These are phyloP conservation scores for Rubia peregrina DNA, from an alignment of 305 asterid species.

Conservation along the genomic window DNA sequence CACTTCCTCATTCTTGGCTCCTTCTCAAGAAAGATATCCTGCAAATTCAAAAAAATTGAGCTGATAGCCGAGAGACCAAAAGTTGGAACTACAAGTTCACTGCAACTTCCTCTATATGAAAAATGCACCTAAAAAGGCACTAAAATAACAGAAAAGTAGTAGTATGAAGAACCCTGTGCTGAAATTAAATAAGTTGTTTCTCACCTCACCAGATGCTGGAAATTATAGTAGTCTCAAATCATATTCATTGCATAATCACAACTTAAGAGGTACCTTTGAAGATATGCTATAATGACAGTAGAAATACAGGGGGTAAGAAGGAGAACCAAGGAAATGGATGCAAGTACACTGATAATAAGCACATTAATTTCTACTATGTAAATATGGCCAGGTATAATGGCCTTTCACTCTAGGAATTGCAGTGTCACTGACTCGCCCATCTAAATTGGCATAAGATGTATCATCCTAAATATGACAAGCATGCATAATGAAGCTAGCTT, in stretches of 20 bases:
- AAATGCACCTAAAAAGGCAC: slow-evolving; percentile 1
- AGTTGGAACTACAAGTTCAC: not conserved
- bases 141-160: not conserved
- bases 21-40: slow-evolving; percentile 13
- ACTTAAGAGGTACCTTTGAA: not conserved
- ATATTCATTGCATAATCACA: not conserved
- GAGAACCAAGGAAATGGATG: slow-evolving; percentile 4
- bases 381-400: not conserved
- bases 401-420: not conserved
- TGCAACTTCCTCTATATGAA: not conserved
- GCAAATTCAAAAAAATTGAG: slow-evolving; percentile 16
- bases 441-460: not conserved
- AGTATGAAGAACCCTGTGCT: not conserved
- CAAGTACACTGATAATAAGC: not conserved
- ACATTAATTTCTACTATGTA: not conserved
- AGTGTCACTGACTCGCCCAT: not conserved
- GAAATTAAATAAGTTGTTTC: not conserved
- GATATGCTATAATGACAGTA: not conserved
- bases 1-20: slow-evolving; percentile 8
- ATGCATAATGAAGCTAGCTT: not conserved
- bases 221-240: not conserved
- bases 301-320: not conserved
- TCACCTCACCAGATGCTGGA: not conserved
- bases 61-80: slow-evolving; percentile 13
- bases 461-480: not conserved